These are phyloP conservation scores for Puya raimondii DNA, from an alignment of 176 grass and related monocot species.

Conservation along the genomic window DNA sequence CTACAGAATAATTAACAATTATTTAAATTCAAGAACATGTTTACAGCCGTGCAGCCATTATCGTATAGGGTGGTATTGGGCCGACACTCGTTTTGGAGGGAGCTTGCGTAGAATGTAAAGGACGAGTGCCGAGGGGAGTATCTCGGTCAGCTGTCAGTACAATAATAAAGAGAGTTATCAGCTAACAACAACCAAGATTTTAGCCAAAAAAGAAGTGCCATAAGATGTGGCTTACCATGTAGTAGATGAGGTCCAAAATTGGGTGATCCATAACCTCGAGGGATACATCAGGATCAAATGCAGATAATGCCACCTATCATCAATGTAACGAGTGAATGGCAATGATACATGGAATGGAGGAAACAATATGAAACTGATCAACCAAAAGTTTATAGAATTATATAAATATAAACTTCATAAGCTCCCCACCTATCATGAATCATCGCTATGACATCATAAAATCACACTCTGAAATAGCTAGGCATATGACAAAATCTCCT, in stretches of 20 bases:
- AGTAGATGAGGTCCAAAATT: conserved; percentile 74
- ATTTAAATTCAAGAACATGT: neutral
- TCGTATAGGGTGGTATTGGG: conserved; percentile 52
- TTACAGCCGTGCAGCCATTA: conserved; percentile 5
- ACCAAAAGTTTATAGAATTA: conserved; percentile 20
- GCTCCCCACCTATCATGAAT: conserved; percentile 4
- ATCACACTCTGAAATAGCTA: no score
- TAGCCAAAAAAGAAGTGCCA: neutral
- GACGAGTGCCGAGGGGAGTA: conserved; percentile 80
- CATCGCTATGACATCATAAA: no score
- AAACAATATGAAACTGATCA: neutral
- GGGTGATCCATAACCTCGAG: conserved; percentile 84
- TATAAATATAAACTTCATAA: conserved; percentile 12
- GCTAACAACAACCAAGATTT: neutral
- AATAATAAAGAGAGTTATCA: conserved; percentile 12
- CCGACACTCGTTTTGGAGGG: conserved; percentile 63
- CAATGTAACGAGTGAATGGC: conserved; percentile 2
- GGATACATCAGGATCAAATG: conserved; percentile 63
- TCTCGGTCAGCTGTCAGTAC: conserved; percentile 53
- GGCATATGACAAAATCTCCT: no score
- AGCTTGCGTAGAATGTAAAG: conserved; percentile 82
- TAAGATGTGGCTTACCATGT: conserved; percentile 49
- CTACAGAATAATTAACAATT: no score
- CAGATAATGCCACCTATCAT: conserved; percentile 52
- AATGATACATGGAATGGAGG: conserved; percentile 5